Base-by-base conservation (phyloP, 2,329 filamentous ascomycete genomes). In the Juglanconis oblonga region DNA sequence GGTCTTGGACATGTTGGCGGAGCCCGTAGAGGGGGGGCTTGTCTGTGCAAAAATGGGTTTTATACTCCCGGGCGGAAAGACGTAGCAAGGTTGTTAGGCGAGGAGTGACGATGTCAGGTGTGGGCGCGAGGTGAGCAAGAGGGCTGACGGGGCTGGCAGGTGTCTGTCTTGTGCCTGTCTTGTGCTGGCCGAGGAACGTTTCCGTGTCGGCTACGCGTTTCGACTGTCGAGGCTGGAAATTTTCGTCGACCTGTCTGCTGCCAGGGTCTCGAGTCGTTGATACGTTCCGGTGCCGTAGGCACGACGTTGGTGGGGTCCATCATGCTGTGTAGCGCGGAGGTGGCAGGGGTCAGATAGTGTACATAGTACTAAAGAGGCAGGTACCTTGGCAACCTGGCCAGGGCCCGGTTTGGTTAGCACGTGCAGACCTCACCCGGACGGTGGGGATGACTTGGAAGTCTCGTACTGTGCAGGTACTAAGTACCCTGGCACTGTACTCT, bases 1-100 rank as follows among this genome's bases (percentile, higher is more conserved):
- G 31, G 87, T 81, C 74, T 93, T 94, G 61, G 90, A 92, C 90
- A 94, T 94, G 66, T 61, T 80, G 74, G 50, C 45, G 14, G 53
- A 17, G 33, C 45, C 56, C 44, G n/a, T 35, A n/a, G 51, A 47
- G 57, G 49, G 32, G 52, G 17, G 35, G 44, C 31, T 47, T 44
- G n/a, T 38, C 32, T 14, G 38, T 6, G 10, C 17, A 5, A 29
- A 14, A 14, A 33, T 4, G 32, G 35, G 14, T 48, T 64, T 65
- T 66, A 58, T 65, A 64, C 55, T 14, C 50, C 40, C 38, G 45
- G 33, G 32, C 14, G 29, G 14, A 29, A 35, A 29, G n/a, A 1
- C 40, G 42, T 49, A 35, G 52, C 6, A 14, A 17, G 24, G 38
- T 5, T 8, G 3, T 17, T n/a, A 35, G 52, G 52, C 47, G 32